Evolutionary conservation across 1,284 basidiomycete species (phyloP), one percentile per base, ranked within the genome.

Genomic region (Sporisorium iseilematis-ciliati): DNA sequence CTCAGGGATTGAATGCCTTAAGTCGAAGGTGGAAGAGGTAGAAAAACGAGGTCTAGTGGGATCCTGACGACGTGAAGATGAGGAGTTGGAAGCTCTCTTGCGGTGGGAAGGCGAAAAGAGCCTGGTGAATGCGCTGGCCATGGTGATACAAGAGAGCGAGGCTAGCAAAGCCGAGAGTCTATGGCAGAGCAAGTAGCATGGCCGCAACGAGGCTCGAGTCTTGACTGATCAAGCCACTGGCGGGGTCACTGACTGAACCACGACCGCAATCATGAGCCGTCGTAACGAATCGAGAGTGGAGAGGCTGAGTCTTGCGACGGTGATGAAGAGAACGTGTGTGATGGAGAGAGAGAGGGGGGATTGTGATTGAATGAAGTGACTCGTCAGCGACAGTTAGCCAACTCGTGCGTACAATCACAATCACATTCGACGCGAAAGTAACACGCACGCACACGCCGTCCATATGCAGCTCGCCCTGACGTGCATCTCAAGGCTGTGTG

Each of bases 41-140:
- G 56, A 23, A 26, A 69, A 64, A 41, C 66, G 66, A 20, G 58
- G 16, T 3, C 65, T 54, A 21, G 53, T 25, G 18, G 66, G 23
- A 20, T 69, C 66, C 21, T 63, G 66, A 29, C 53, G 66, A 42
- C 66, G 60, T 42, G 65, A 52, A 16, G 59, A 59, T 6, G 60
- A 61, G 12, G 61, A 31, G 49, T 38, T 61, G 49, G 55, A 58
- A 26, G 46, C 42, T 6, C 58, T 52, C 41, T 72, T 72, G 48
- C 69, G 69, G 18, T 72, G 59, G 5, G 62, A 57, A 2, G 63
- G 59, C 35, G 60, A 59, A 40, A 72, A 72, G 55, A 72, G 63
- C 52, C 60, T 59, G 25, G 69, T 58, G 69, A 65, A 72, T 0
- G 69, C 69, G 56, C 69, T 72, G 1, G 69, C 69, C 69, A 72